Conservation (phyloP, 495 filamentous ascomycete species). For the Penicillium dipodomyicola region DNA sequence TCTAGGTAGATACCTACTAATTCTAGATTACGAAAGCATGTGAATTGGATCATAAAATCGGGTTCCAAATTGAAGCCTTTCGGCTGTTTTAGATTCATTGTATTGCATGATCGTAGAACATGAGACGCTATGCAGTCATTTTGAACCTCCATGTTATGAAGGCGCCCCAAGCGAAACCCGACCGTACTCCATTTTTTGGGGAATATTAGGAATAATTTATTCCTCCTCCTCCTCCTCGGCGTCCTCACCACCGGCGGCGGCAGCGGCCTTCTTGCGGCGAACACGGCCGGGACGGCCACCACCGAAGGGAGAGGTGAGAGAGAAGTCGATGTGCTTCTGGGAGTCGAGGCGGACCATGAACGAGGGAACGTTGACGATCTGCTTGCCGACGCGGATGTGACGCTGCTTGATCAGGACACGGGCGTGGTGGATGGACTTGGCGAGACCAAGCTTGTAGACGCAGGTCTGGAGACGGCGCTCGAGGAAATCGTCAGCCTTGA, state of each 20-base stretch:
- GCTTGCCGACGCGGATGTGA: constrained; percentile 99
- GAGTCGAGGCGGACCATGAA: constrained; percentile 99
- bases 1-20: neutral
- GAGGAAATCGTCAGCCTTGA: constrained; percentile 98
- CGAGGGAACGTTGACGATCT: constrained; percentile 99
- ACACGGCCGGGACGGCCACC: constrained; percentile 95
- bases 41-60: constrained; percentile 18
- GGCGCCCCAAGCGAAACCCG: constrained; percentile 45
- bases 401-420: constrained; percentile 98
- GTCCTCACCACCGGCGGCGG: constrained; percentile 85
- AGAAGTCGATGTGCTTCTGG: constrained; percentile 99
- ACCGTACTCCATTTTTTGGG: constrained; percentile 38
- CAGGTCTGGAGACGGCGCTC: constrained; percentile 99
- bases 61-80: constrained; percentile 38
- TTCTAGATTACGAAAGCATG: neutral
- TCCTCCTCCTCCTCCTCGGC: constrained; percentile 88
- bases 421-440: constrained; percentile 99
- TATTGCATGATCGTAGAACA: constrained; percentile 48
- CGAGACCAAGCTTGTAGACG: constrained; percentile 99
- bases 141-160: constrained; percentile 40
- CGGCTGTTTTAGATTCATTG: constrained; percentile 44
- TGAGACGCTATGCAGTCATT: constrained; percentile 46
- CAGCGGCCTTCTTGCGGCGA: constrained; percentile 98
- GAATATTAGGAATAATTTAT: constrained; percentile 35
- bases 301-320: constrained; percentile 94